Evolutionary conservation across 306 rosid genomes (phyloP), one percentile per base, ranked within the genome.

Genomic region (Lagenaria siceraria): DNA sequence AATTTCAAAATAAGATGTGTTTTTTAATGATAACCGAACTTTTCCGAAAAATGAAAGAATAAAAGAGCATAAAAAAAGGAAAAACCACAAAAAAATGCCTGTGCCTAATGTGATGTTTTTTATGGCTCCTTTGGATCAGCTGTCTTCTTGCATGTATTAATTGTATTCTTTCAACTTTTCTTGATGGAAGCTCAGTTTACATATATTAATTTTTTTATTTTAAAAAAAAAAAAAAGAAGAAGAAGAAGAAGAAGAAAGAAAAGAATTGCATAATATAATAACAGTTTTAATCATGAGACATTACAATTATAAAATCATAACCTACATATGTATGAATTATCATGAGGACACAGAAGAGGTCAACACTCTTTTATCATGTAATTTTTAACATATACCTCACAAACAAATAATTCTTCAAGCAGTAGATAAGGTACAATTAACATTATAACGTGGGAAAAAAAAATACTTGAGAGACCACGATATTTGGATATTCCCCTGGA

Each of bases 401-500:
- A 31, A 75, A 31, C 7, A 10, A 68, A 29, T 60, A 1, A 43
- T 43, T 43, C 17, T 46, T 46, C 43, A 40, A 40, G 11, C 43
- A 1, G 43, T 40, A 40, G 8, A 40, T 8, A 40, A 40, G 43
- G 43, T 8, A 58, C 31, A 19, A 43, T 38, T 43, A 36, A 43
- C 31, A 69, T 46, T 80, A 38, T 68, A 75, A 79, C 75, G 38
- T 51, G 24, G 77, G 7, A 24, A 61, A 79, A 81, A 43, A 77
- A 43, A 80, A 66, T 83, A 92, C 99, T 95, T 35, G 99, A 87
- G 61, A 95, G 93, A 59, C 91, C 97, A 27, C 97, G 96, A 85
- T 89, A 95, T 87, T 92, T 96, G 80, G 99, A 85, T 61, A 96
- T 81, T 82, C 99, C 99, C 86, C 97, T 86, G 14, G 99, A 92